Percentiles rank a stretch among this genome's conserved stretches.
phyloP scores from a whole-genome alignment of 768 basidiomycete species.

The Panus rudis region DNA sequence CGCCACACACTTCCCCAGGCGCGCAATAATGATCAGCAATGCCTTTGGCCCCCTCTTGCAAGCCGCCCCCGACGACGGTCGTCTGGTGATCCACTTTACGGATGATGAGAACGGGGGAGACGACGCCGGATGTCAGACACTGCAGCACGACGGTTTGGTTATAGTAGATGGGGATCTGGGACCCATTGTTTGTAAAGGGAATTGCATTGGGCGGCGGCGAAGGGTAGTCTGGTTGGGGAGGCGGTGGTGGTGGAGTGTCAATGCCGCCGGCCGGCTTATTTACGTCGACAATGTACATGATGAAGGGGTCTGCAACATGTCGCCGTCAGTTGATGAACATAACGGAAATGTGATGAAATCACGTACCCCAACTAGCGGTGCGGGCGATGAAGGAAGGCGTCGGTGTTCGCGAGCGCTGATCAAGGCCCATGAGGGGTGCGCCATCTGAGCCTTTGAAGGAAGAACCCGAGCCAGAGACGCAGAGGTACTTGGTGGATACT shows the following conservation, averaged over 20 bases:
- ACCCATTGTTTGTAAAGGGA: constrained; percentile 73
- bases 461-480: constrained; percentile 88
- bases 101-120: constrained; percentile 89
- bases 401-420: constrained; percentile 60
- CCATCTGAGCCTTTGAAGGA: constrained; percentile 94
- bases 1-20: constrained; percentile 84
- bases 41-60: constrained; percentile 81
- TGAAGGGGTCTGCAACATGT: constrained; percentile 64
- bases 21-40: constrained; percentile 78
- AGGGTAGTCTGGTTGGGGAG: constrained; percentile 84
- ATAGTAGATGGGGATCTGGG: constrained; percentile 89
- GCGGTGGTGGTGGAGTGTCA: constrained; percentile 72
- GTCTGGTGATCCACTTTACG: constrained; percentile 91
- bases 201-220: constrained; percentile 89
- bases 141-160: constrained; percentile 95
- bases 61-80: constrained; percentile 84
- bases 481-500: constrained; percentile 92
- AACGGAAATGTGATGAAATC: constrained; percentile 7
- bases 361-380: constrained; percentile 83
- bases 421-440: constrained; percentile 73
- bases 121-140: constrained; percentile 88
- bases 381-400: constrained; percentile 86
- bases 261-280: constrained; percentile 74
- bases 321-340: constrained; percentile 18
- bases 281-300: constrained; percentile 97